Conservation (phyloP, 2,329 filamentous ascomycete genomes). For the Truncatella angustata region DNA sequence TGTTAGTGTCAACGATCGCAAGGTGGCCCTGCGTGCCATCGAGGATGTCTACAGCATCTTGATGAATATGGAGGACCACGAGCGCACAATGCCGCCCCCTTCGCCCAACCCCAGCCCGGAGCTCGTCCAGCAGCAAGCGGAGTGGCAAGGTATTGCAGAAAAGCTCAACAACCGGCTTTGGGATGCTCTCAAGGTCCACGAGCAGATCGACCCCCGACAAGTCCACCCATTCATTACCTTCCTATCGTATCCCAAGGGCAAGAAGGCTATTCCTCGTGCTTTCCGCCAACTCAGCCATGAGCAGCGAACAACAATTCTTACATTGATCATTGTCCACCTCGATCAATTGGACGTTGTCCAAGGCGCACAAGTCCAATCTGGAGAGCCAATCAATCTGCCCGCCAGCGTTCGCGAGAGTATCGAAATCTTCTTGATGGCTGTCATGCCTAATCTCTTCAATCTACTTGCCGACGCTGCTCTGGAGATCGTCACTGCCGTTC, state of each 20-base stretch:
- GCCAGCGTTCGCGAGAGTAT: slow-evolving; percentile 83
- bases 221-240: slow-evolving; percentile 95
- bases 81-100: slow-evolving; percentile 68
- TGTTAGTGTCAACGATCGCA: slow-evolving; percentile 64
- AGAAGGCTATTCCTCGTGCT: slow-evolving; percentile 90
- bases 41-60: slow-evolving; percentile 84
- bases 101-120: slow-evolving; percentile 63
- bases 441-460: slow-evolving; percentile 86
- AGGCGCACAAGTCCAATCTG: slow-evolving; percentile 70
- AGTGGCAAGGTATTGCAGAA: slow-evolving; percentile 73
- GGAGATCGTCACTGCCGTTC: slow-evolving; percentile 84
- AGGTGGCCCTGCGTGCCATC: slow-evolving; percentile 80
- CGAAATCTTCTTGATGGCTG: slow-evolving; percentile 81
- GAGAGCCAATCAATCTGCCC: slow-evolving; percentile 68
- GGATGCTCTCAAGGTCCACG: slow-evolving; percentile 86
- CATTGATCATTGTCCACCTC: slow-evolving; percentile 91
- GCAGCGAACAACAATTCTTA: slow-evolving; percentile 91
- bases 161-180: slow-evolving; percentile 79
- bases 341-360: slow-evolving; percentile 89
- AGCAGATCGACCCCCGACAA: slow-evolving; percentile 76
- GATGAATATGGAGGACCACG: slow-evolving; percentile 93
- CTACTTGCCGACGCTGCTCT: slow-evolving; percentile 90
- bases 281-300: slow-evolving; percentile 92
- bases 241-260: slow-evolving; percentile 90
- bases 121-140: slow-evolving; percentile 69